Evolutionary conservation across 2,329 filamentous ascomycete genomes (phyloP).

Genomic region (Fusarium newnesense): DNA sequence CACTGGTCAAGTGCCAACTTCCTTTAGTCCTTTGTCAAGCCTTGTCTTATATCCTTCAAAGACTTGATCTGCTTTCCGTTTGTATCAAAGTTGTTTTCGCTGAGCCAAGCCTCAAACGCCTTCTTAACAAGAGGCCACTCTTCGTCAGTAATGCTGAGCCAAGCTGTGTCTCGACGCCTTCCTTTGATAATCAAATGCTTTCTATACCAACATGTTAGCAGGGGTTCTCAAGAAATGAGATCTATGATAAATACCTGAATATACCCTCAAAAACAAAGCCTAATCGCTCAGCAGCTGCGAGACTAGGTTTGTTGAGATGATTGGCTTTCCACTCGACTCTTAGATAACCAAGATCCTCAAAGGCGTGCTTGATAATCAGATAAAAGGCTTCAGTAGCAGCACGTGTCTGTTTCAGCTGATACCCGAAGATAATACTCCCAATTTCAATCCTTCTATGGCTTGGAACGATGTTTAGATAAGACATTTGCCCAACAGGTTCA

Average conservation of each 20-base stretch:
- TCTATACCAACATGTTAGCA: constrained; percentile 22
- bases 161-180: constrained; percentile 66
- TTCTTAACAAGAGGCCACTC: constrained; percentile 64
- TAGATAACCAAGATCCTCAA: constrained; percentile 63
- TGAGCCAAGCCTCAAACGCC: constrained; percentile 65
- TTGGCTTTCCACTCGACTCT: constrained; percentile 75
- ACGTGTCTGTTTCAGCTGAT: constrained; percentile 61
- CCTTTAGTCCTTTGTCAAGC: background rate
- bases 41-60: constrained; percentile 49
- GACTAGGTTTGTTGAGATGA: constrained; percentile 63
- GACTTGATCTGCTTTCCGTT: constrained; percentile 61
- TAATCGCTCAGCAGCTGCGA: constrained; percentile 64
- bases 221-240: rapidly evolving
- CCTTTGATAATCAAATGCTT: constrained; percentile 71
- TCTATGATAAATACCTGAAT: constrained; percentile 54
- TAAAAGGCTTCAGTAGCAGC: constrained; percentile 68
- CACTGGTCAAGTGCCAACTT: background rate
- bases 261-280: constrained; percentile 70
- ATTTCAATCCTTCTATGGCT: constrained; percentile 65
- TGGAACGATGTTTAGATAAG: constrained; percentile 60
- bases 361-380: constrained; percentile 63
- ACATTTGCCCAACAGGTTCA: constrained; percentile 54
- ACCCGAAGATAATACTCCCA: constrained; percentile 64
- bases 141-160: constrained; percentile 66
- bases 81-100: constrained; percentile 64